Conservation (phyloP, 225 moss, liverwort and hornwort species). For the Pseudoscleropodium purum region DNA sequence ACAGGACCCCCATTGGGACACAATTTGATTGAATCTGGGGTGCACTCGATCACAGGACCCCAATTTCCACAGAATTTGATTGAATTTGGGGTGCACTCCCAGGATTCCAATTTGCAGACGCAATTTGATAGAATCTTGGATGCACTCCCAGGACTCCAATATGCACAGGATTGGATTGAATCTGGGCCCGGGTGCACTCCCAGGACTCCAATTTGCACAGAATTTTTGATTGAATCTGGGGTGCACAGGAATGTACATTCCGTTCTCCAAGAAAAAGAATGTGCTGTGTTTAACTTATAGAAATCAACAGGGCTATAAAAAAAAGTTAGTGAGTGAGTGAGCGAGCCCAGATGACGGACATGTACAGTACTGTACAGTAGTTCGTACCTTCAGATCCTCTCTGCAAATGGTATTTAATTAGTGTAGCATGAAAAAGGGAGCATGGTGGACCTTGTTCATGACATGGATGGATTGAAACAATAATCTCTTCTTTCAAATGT, state of each 20-base stretch:
- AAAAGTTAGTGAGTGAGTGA: too few species aligned
- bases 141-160: neutral
- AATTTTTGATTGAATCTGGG: too few species aligned
- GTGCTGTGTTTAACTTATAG: too few species aligned
- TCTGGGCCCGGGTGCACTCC: too few species aligned
- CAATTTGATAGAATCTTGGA: neutral
- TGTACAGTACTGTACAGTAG: neutral
- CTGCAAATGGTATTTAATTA: neutral
- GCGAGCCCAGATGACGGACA: neutral
- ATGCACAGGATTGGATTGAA: neutral
- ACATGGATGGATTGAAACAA: neutral
- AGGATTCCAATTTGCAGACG: too few species aligned
- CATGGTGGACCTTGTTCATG: neutral
- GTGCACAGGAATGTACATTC: too few species aligned
- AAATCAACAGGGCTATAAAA: neutral
- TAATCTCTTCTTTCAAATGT: neutral
- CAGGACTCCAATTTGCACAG: too few species aligned
- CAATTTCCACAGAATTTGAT: too few species aligned
- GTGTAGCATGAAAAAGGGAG: neutral
- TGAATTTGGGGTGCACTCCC: too few species aligned
- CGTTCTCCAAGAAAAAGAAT: neutral
- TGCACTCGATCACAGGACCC: too few species aligned
- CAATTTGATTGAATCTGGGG: too few species aligned
- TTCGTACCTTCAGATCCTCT: neutral
- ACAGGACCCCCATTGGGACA: too few species aligned